These are phyloP conservation scores for Pulveroboletus sp. DNA, from an alignment of 768 basidiomycete genomes.

Conservation along the genomic window DNA sequence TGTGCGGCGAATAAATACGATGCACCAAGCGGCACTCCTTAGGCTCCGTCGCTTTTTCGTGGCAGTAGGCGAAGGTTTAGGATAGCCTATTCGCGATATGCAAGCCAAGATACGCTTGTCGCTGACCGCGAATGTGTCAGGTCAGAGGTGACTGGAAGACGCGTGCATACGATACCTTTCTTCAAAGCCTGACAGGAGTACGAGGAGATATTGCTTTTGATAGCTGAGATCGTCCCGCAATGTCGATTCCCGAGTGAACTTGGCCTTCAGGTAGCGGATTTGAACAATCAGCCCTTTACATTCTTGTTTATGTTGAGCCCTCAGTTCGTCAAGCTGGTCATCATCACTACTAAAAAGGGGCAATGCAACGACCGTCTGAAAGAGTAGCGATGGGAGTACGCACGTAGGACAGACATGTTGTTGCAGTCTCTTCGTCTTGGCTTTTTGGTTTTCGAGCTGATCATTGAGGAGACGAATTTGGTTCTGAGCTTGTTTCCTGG, in stretches of 20 bases:
- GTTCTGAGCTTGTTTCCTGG: constrained; percentile 61
- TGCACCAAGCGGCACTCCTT: constrained; percentile 49
- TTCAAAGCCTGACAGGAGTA: constrained; percentile 66
- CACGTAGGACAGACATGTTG: constrained; percentile 60
- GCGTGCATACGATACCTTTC: constrained; percentile 45
- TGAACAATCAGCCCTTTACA: constrained; percentile 89
- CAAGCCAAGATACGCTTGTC: constrained; percentile 70
- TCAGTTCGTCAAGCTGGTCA: constrained; percentile 48
- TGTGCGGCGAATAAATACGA: constrained; percentile 61
- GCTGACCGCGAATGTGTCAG: constrained; percentile 31
- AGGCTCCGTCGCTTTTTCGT: constrained; percentile 45
- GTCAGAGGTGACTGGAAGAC: not conserved
- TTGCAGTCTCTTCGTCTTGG: constrained; percentile 35
- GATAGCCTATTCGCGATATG: constrained; percentile 71
- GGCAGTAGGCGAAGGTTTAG: constrained; percentile 39
- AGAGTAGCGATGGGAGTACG: constrained; percentile 23
- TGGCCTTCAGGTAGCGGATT: constrained; percentile 88
- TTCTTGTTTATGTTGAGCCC: constrained; percentile 72
- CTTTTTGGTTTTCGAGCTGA: constrained; percentile 53
- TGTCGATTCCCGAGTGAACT: constrained; percentile 78
- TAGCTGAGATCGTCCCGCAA: constrained; percentile 73
- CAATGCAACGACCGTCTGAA: not conserved
- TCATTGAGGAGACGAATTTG: constrained; percentile 65
- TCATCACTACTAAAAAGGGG: constrained; percentile 40
- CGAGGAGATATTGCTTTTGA: constrained; percentile 85